phyloP scores from a whole-genome alignment of 2,329 filamentous ascomycete genomes.

The Fusarium sp. region DNA sequence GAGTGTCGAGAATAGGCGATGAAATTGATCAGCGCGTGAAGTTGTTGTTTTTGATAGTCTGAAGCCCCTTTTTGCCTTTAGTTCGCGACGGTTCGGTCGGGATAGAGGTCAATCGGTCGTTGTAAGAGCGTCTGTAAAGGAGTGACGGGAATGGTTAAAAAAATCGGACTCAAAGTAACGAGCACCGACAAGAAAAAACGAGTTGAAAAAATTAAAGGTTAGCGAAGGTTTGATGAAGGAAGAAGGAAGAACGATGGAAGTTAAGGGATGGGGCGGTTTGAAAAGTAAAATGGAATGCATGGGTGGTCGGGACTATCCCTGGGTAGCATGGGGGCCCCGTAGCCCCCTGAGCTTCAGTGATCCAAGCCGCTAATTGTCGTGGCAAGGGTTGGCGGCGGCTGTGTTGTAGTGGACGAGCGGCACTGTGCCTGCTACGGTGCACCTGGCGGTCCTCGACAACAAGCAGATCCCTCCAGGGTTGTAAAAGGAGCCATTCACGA shows the following conservation, averaged over 20 bases:
- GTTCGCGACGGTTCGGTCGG: conserved; percentile 27
- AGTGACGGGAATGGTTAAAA: conserved; percentile 50
- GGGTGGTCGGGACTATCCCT: conserved; percentile 24
- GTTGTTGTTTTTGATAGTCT: conserved; percentile 31
- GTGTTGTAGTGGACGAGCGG: conserved; percentile 20
- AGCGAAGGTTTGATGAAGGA: conserved; percentile 44
- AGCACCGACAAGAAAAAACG: conserved; percentile 43
- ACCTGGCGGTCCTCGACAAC: conserved; percentile 10
- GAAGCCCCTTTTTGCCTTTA: conserved; percentile 32
- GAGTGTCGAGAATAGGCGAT: conserved; percentile 39
- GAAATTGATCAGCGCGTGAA: conserved; percentile 19
- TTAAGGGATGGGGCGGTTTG: conserved; percentile 39
- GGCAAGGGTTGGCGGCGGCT: conserved; percentile 33
- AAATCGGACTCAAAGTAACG: conserved; percentile 42
- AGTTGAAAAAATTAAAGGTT: conserved; percentile 44
- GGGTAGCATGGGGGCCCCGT: conserved; percentile 13
- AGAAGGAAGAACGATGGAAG: conserved; percentile 28
- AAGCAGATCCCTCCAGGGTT: conserved; percentile 21
- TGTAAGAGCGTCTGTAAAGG: conserved; percentile 42
- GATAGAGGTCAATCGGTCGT: conserved; percentile 19
- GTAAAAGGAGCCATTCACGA: conserved; percentile 25
- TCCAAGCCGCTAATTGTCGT: conserved; percentile 36
- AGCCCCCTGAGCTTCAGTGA: conserved; percentile 29
- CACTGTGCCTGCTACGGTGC: conserved; percentile 34
- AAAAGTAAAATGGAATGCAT: conserved; percentile 40